Conservation (phyloP, 129 eudicot genomes). For the Helichrysum umbraculigerum region DNA sequence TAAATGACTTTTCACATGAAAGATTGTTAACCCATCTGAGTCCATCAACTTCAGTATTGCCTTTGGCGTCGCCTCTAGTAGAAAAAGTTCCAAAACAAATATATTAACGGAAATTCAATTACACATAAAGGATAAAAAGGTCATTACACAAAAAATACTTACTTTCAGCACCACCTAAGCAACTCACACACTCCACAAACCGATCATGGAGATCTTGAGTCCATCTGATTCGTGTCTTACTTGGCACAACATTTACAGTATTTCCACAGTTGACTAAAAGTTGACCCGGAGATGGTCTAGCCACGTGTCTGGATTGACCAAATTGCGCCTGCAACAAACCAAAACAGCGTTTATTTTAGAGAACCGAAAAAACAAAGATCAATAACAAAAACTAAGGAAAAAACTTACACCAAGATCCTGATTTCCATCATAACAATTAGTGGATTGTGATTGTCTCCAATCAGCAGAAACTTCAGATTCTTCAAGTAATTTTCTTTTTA, state of each 20-base stretch:
- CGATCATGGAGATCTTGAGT: constrained; percentile 93
- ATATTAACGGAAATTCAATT: not conserved
- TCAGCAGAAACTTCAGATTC: constrained; percentile 60
- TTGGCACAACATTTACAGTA: constrained; percentile 43
- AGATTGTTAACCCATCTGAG: constrained; percentile 79
- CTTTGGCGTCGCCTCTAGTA: constrained; percentile 89
- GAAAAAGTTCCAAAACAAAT: not conserved
- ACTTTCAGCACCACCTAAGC: constrained; percentile 92
- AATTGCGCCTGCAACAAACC: constrained; percentile 26
- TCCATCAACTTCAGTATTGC: constrained; percentile 91
- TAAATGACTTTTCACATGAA: constrained; percentile 93
- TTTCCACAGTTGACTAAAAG: constrained; percentile 32
- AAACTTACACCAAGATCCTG: constrained; percentile 62
- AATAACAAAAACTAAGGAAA: not conserved
- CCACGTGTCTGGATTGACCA: constrained; percentile 31
- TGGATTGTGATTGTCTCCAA: constrained; percentile 37
- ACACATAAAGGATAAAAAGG: constrained; percentile 2
- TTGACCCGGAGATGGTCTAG: constrained; percentile 35
- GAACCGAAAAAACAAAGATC: not conserved
- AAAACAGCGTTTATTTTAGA: constrained; percentile 15
- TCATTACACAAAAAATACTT: constrained; percentile 22
- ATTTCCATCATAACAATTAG: constrained; percentile 40
- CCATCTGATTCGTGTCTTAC: constrained; percentile 91
- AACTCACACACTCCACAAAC: constrained; percentile 88
- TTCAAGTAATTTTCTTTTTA: constrained; percentile 56